Evolutionary conservation across 1,284 basidiomycete species (phyloP), one percentile per base, ranked within the genome.

Genomic region (Cystobasidium sp.): DNA sequence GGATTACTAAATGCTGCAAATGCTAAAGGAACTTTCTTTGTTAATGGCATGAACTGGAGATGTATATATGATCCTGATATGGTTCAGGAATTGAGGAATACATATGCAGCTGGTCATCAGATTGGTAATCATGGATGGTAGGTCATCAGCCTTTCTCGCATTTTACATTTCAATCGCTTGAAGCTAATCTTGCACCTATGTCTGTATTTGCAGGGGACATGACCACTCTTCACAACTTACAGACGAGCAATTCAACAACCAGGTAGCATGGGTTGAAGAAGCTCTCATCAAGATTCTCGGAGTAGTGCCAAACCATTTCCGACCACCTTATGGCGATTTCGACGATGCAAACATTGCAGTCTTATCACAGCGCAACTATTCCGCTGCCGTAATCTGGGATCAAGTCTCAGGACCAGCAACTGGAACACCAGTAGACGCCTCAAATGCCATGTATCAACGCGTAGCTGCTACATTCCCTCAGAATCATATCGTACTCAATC

Each of bases 211-310:
- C 51, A 66, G 64, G 64, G 64, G 64, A 20, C 72, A 74, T 41
- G 56, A 53, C 55, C 65, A 74, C 37, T 62, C 67, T 14, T 53
- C 65, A 6, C 46, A 44, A 58, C 66, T 74, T 1, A 68, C 65
- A 18, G 37, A 52, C 20, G 56, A 18, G 16, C 24, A 74, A 41
- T 69, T 74, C 66, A 46, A 68, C 49, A 16, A 47, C 9, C 72
- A 74, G 44, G 47, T 74, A 14, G 39, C 37, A 14, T 56, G 55
- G 43, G 63, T 77, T 65, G 75, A 77, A 56, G 67, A 78, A 31
- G 79, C 80, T 1, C 58, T 81, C 8, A 68, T 71, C 56, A 81
- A 80, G 78, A 81, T 81, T 62, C 61, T 81, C 31, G 80, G 80
- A n/a, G 53, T 79, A 61, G 77, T 79, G 53, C 80, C 80, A 10